A percentile compares a stretch with the other conserved stretches of the same genome.
phyloP scores from a whole-genome alignment of 768 basidiomycete species.

The Leccinum ochraceum region DNA sequence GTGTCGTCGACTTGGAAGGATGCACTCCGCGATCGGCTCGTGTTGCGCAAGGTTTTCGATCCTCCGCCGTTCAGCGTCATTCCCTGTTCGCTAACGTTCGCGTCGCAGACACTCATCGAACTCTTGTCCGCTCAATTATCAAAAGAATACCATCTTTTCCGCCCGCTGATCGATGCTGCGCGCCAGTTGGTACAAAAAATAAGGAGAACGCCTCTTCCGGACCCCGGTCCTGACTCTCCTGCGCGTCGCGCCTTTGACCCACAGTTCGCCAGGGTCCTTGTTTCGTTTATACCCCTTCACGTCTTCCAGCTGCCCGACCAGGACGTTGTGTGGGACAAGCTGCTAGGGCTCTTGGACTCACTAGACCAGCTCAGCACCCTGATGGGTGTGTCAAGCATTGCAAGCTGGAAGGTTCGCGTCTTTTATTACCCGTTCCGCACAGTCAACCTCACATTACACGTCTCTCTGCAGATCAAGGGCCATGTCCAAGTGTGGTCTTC shows the following conservation, averaged over 20 bases:
- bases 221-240: conserved; percentile 45
- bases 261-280: conserved; percentile 62
- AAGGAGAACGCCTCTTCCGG: conserved; percentile 33
- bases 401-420: conserved; percentile 61
- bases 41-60: conserved; percentile 54
- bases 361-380: conserved; percentile 55
- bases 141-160: conserved; percentile 28
- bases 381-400: conserved; percentile 43
- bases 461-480: conserved; percentile 44
- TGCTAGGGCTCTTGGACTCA: conserved; percentile 53
- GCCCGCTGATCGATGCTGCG: conserved; percentile 19
- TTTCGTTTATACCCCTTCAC: conserved; percentile 69
- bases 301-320: conserved; percentile 51
- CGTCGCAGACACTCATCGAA: conserved; percentile 26
- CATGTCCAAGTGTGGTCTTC: conserved; percentile 50
- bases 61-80: not conserved
- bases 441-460: not conserved
- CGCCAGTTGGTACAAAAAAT: conserved; percentile 19
- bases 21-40: conserved; percentile 52
- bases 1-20: conserved; percentile 51
- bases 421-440: not conserved
- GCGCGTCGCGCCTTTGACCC: conserved; percentile 64
- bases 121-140: conserved; percentile 27
- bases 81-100: conserved; percentile 7
- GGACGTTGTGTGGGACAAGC: conserved; percentile 50